Evolutionary conservation across 169 alveolate species (phyloP), one percentile per base, ranked within the genome.

Genomic region (Cystoisospora suis): DNA sequence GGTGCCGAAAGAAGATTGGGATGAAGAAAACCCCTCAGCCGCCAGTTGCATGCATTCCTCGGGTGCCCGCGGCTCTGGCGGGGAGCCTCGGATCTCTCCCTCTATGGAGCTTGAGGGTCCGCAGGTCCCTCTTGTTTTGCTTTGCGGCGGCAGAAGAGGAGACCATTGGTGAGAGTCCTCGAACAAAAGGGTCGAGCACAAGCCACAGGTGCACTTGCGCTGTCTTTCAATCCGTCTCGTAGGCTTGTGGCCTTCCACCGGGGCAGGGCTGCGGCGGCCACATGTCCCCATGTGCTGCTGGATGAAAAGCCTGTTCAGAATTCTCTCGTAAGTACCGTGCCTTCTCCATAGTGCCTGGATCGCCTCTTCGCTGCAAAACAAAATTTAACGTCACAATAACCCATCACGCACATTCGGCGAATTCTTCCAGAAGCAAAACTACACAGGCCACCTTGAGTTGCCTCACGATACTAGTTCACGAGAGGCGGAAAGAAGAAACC

Each of bases 311-410:
- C 83, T 81, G 49, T 56, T 58, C 75, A 88, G 89, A 38, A 88
- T 81, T 70, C 65, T 81, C 83, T 88, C 58, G 85, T 88, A 88
- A 0, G 81, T 59, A 32, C 49, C n/a, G 59, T 77, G 83, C 49
- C 89, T 80, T 29, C 36, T 53, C 92, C 92, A 88, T 27, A 88
- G 85, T 42, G 89, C 89, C 47, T 88, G 92, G 58, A 88, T 61
- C 75, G 92, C 92, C 29, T 0, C 56, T 38, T 72, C 83, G 20
- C 83, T 72, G 83, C n/a, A n/a, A n/a, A n/a, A n/a, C n/a, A n/a
- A n/a, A n/a, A n/a, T n/a, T n/a, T n/a, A n/a, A n/a, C n/a, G n/a
- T n/a, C n/a, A n/a, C n/a, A n/a, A n/a, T n/a, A n/a, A n/a, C n/a
- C n/a, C n/a, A n/a, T n/a, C n/a, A n/a, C n/a, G n/a, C n/a, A n/a